These are phyloP conservation scores for Penicillium nucicola DNA, from an alignment of 495 filamentous ascomycete species.

Conservation along the genomic window DNA sequence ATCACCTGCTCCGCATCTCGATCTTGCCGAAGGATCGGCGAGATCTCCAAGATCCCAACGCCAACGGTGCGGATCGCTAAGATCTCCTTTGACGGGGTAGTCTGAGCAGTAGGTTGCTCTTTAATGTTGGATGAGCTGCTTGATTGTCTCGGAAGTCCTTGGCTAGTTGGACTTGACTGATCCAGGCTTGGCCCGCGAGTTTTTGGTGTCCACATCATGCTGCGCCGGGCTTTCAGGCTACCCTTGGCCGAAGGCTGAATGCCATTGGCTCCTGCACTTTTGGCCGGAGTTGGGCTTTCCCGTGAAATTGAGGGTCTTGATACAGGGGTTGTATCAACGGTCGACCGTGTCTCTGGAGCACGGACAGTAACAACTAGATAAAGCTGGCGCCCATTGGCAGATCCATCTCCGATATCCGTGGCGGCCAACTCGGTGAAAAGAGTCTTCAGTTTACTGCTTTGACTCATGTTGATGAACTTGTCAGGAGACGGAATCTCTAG, in stretches of 20 bases:
- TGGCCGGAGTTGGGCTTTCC: conserved; percentile 34
- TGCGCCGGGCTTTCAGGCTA: conserved; percentile 60
- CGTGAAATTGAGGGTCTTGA: conserved; percentile 32
- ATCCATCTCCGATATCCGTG: conserved; percentile 77
- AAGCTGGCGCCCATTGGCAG: conserved; percentile 61
- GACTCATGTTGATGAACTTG: conserved; percentile 53
- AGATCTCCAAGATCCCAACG: conserved; percentile 78
- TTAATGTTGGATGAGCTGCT: conserved; percentile 57
- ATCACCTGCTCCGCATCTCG: conserved; percentile 74
- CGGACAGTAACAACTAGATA: conserved; percentile 84
- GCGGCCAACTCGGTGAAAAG: conserved; percentile 82
- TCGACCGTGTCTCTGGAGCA: conserved; percentile 53
- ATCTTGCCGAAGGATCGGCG: conserved; percentile 70
- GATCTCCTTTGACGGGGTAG: conserved; percentile 34
- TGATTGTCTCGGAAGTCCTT: conserved; percentile 49
- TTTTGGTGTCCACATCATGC: conserved; percentile 73
- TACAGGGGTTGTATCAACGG: conserved; percentile 23
- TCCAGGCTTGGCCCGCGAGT: conserved; percentile 28
- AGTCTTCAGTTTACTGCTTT: conserved; percentile 69
- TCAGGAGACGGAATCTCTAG: conserved; percentile 76
- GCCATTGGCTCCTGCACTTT: conserved; percentile 18
- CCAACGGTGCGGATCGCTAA: conserved; percentile 68
- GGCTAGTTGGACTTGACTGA: conserved; percentile 12
- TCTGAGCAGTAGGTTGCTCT: conserved; percentile 35
- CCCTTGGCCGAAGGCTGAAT: conserved; percentile 35